Evolutionary conservation across 2,329 filamentous ascomycete genomes (phyloP), one percentile per base, ranked within the genome.

Genomic region (Parastagonospora avenae): DNA sequence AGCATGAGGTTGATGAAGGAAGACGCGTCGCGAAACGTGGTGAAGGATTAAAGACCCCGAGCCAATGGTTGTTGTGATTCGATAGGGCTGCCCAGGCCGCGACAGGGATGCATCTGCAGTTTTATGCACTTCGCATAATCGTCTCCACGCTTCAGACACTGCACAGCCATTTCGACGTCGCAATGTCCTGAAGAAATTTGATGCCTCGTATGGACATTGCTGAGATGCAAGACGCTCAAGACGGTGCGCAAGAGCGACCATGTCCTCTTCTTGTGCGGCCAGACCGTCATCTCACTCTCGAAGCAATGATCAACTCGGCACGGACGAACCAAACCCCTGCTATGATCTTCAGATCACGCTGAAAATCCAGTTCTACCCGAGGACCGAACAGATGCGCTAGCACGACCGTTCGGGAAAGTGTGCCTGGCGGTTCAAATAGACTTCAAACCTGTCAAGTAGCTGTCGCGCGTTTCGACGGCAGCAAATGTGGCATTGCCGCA

Each of bases 1-100:
- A 42, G 52, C 54, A 48, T 46, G 62, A 60, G 38, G 60, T 60
- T 53, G 51, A 56, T 55, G 48, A 36, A 44, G 36, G 46, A 43
- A 42, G 42, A 55, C 48, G 56, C 53, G 50, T 46, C 51, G 52
- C 37, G 36, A 40, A 37, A 48, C 48, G 42, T 45, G 19, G 47
- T 50, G 50, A 49, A 44, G 29, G n/a, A 45, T 46, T 30, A 44
- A 40, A 16, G 11, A 19, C 30, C 11, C 15, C n/a, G 37, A 11
- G 31, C 55, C 57, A 58, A 61, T 56, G 46, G 8, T 28, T 24
- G 12, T 33, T 38, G 46, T 53, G 44, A 49, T 51, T 54, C 33
- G 41, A 29, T 48, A 57, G 48, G 53, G 51, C 59, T 59, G 49
- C 31, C 19, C 7, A 39, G 16, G 12, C 38, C 43, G 16, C 43